These are phyloP conservation scores for Syncephalis plumigaleata DNA, from an alignment of 371 early-diverging fungal species.

Conservation along the genomic window DNA sequence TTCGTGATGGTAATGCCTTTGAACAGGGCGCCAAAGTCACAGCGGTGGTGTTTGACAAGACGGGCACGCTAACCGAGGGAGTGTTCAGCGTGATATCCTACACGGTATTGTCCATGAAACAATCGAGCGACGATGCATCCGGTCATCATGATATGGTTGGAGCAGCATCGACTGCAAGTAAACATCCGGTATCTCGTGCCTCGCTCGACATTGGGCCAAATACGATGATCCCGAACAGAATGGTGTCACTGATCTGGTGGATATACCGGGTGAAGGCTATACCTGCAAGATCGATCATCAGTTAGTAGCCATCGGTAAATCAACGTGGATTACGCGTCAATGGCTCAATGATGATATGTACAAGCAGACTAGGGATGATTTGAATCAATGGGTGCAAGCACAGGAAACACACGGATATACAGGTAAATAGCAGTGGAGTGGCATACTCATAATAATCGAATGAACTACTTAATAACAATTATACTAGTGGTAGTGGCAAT, in stretches of 20 bases:
- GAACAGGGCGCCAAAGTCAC: constrained; percentile 73
- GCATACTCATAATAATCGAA: too few relatives aligned
- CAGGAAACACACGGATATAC: too few relatives aligned
- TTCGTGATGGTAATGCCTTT: constrained; percentile 15
- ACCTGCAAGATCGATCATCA: too few relatives aligned
- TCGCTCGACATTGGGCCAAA: constrained; percentile 7
- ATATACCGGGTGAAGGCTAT: background rate
- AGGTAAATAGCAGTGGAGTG: too few relatives aligned
- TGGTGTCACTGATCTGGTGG: constrained; percentile 10
- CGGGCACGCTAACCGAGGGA: constrained; percentile 59
- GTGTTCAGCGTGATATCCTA: constrained; percentile 29
- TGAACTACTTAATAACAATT: too few relatives aligned
- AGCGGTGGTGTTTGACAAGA: constrained; percentile 85
- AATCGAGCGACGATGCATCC: constrained; percentile 4
- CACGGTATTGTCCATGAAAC: constrained; percentile 10
- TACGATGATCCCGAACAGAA: constrained; percentile 10
- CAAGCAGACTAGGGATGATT: too few relatives aligned
- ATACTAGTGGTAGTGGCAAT: too few relatives aligned
- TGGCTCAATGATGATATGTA: too few relatives aligned
- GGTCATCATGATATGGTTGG: constrained; percentile 10
- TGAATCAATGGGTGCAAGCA: too few relatives aligned
- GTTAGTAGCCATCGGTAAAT: too few relatives aligned
- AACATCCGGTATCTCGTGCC: background rate
- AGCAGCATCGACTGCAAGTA: constrained; percentile 12
- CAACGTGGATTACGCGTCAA: background rate